Evolutionary conservation across 441 rosid genomes (phyloP).

Genomic region (Brassica hybrid): DNA sequence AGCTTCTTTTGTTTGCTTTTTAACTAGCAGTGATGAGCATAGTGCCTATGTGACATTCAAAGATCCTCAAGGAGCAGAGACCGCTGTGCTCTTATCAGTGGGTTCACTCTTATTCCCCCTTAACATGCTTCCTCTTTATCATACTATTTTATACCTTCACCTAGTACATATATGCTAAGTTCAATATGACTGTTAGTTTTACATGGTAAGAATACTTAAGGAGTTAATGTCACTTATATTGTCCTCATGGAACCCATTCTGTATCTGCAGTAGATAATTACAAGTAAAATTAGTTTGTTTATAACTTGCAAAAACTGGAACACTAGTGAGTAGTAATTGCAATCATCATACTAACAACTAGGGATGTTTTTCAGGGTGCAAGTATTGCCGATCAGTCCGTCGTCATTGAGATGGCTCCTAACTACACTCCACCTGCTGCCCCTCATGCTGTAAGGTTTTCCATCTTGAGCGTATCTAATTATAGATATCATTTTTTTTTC

Average conservation of each 20-base stretch:
- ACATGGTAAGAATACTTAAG: slow-evolving; percentile 3
- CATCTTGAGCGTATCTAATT: not conserved
- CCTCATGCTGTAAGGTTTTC: slow-evolving; percentile 39
- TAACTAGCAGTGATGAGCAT: slow-evolving; percentile 39
- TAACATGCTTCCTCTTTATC: not conserved
- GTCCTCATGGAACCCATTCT: slow-evolving; percentile 10
- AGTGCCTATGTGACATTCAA: slow-evolving; percentile 67
- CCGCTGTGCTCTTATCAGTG: slow-evolving; percentile 68
- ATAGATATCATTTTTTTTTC: not conserved
- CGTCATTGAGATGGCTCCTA: slow-evolving; percentile 54
- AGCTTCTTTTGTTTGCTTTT: slow-evolving; percentile 7
- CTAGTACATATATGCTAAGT: slow-evolving; percentile 7
- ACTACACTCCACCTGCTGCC: slow-evolving; percentile 48
- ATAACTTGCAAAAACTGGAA: not conserved
- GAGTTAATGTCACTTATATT: not conserved
- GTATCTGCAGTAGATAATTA: not conserved
- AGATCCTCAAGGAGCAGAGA: slow-evolving; percentile 68
- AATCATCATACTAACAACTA: slow-evolving; percentile 28
- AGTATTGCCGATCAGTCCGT: slow-evolving; percentile 63
- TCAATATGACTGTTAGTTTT: not conserved
- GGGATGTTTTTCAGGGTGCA: slow-evolving; percentile 51
- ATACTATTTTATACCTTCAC: not conserved
- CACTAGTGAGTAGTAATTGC: not conserved
- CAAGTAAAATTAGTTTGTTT: not conserved
- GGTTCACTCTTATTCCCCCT: slow-evolving; percentile 29